phyloP scores from a whole-genome alignment of 225 moss, liverwort and hornwort genomes.

The Straminergon stramineum region DNA sequence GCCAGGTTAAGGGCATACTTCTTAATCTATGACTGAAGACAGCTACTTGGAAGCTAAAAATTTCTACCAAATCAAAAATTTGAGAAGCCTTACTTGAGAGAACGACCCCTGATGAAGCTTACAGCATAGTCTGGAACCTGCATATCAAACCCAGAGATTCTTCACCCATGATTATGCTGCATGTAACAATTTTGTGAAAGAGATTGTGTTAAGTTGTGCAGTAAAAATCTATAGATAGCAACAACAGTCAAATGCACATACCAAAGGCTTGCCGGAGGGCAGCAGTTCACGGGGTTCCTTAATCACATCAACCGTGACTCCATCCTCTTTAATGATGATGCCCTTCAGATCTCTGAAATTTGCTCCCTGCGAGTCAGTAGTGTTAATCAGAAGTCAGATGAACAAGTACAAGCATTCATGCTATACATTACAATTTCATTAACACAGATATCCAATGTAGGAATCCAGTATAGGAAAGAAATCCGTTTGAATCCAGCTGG shows the following conservation, averaged over 20 bases:
- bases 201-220: too few species aligned
- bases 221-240: background rate
- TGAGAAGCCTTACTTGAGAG: slow-evolving; percentile 62
- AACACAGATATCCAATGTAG: too few species aligned
- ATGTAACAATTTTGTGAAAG: background rate
- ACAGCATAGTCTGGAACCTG: slow-evolving; percentile 97
- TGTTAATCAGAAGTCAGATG: background rate
- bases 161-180: background rate
- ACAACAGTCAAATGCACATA: slow-evolving; percentile 2
- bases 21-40: background rate
- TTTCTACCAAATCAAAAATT: background rate
- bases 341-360: slow-evolving; percentile 88
- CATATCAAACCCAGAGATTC: background rate
- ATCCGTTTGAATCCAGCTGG: background rate
- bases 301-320: slow-evolving; percentile 69
- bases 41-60: background rate
- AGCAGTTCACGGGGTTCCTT: slow-evolving; percentile 64
- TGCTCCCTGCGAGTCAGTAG: slow-evolving; percentile 52
- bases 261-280: slow-evolving; percentile 91
- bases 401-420: background rate
- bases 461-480: background rate
- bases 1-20: background rate
- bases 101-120: slow-evolving; percentile 71
- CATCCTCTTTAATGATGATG: slow-evolving; percentile 62
- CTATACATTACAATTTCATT: background rate